phyloP scores from a whole-genome alignment of 495 filamentous ascomycete genomes.

The Podospora tetraspora region DNA sequence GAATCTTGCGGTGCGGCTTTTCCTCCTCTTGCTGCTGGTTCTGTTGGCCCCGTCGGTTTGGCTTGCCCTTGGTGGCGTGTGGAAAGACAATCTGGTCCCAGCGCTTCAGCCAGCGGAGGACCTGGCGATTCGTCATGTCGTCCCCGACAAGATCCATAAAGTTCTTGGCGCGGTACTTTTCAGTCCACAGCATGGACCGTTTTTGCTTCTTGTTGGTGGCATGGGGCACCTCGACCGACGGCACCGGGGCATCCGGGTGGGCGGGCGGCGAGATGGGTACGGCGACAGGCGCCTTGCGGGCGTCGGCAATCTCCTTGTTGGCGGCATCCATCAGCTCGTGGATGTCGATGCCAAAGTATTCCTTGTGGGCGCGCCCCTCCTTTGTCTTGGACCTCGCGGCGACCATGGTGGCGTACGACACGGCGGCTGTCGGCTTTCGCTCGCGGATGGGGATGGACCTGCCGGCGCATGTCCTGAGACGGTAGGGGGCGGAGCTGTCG shows the following conservation, averaged over 20 bases:
- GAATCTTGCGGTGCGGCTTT: slow-evolving; percentile 71
- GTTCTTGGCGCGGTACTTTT: slow-evolving; percentile 85
- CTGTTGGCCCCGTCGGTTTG: slow-evolving; percentile 34
- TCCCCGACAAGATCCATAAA: slow-evolving; percentile 94
- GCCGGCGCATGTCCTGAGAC: slow-evolving; percentile 63
- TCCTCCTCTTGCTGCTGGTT: slow-evolving; percentile 50
- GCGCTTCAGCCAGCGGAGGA: slow-evolving; percentile 85
- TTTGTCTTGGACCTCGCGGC: slow-evolving; percentile 63
- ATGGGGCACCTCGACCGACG: slow-evolving; percentile 34
- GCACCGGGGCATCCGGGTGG: slow-evolving; percentile 27
- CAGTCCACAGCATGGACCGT: slow-evolving; percentile 66
- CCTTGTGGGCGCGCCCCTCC: slow-evolving; percentile 68
- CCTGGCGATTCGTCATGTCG: slow-evolving; percentile 86
- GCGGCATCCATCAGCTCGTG: slow-evolving; percentile 70
- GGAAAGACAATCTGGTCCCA: slow-evolving; percentile 96
- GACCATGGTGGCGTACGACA: slow-evolving; percentile 63
- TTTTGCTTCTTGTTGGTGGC: slow-evolving; percentile 40
- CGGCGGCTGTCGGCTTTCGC: slow-evolving; percentile 41
- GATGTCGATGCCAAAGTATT: slow-evolving; percentile 89
- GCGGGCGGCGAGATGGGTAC: slow-evolving; percentile 25
- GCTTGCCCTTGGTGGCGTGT: slow-evolving; percentile 53
- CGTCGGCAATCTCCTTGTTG: slow-evolving; percentile 40
- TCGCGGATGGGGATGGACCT: slow-evolving; percentile 51
- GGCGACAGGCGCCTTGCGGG: slow-evolving; percentile 18
- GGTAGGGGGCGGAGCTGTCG: slow-evolving; percentile 27